A percentile compares a stretch with the other conserved stretches of the same genome.
These are phyloP conservation scores for Penicillium herquei DNA, from an alignment of 495 filamentous ascomycete species.

Conservation along the genomic window DNA sequence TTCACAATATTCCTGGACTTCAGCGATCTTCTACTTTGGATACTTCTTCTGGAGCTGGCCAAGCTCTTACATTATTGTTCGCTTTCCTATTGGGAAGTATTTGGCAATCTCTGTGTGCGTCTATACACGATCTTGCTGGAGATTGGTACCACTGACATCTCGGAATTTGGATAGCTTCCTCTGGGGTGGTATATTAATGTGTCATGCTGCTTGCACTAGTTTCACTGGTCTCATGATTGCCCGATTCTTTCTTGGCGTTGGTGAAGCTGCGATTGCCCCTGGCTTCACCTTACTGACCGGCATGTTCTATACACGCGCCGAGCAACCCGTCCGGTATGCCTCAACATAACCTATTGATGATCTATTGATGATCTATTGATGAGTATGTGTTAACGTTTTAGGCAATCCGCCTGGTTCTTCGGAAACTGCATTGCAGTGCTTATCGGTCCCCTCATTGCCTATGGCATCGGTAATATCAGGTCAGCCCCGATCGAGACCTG, in stretches of 20 bases:
- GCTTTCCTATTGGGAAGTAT: constrained; percentile 54
- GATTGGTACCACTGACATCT: background rate
- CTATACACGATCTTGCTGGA: background rate
- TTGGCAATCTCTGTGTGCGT: constrained; percentile 37
- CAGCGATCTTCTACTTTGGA: constrained; percentile 50
- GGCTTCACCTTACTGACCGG: constrained; percentile 41
- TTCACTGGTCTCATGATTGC: constrained; percentile 50
- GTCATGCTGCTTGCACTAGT: constrained; percentile 47
- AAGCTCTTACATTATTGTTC: constrained; percentile 53
- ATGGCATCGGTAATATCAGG: constrained; percentile 54
- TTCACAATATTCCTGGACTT: constrained; percentile 48
- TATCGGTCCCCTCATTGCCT: constrained; percentile 57
- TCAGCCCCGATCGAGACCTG: constrained; percentile 24
- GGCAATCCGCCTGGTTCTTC: constrained; percentile 53
- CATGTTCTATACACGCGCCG: constrained; percentile 50
- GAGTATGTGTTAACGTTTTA: constrained; percentile 1
- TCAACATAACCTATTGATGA: no score
- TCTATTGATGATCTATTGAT: no score
- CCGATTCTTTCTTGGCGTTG: constrained; percentile 55
- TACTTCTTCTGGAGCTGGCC: constrained; percentile 54
- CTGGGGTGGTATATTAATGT: constrained; percentile 37
- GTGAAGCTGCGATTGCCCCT: constrained; percentile 50
- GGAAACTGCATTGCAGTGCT: constrained; percentile 60
- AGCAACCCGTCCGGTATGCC: constrained; percentile 52
- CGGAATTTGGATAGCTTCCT: constrained; percentile 25